Evolutionary conservation across 805 yeast genomes (phyloP), one percentile per base, ranked within the genome.

Genomic region (Saccharomyces mikatae): DNA sequence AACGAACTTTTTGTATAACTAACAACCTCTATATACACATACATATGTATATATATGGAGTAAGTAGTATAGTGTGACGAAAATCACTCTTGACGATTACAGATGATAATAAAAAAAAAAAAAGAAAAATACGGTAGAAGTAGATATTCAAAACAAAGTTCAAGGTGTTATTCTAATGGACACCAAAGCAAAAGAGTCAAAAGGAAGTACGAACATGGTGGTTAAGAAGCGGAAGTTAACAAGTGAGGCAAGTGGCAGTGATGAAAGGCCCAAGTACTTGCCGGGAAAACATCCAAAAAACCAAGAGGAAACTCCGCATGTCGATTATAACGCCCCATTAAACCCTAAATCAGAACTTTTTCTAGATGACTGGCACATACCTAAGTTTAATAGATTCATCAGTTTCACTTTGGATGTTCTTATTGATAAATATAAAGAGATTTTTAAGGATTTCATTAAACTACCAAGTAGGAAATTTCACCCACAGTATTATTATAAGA

Each of bases 401-500:
- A 58, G 62, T n/a, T 67, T 60, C 48, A 64, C 69, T 4, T 50
- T 70, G 17, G 69, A 69, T 52, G 58, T 60, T 17, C 57, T 69
- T 48, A 56, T 61, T 3, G 70, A 69, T 22, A 56, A 63, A 14
- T 64, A 67, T 54, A 60, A 60, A 46, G 53, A 52, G n/a, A 55
- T 69, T 36, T 70, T 70, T 50, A 71, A 77, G 59, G 80, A 81
- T 68, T 89, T 90, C 70, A 67, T 83, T 57, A 83, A 81, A 60
- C 75, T 89, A 41, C 97, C 96, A 6, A 78, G 86, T 27, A 81
- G 83, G 60, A 83, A 84, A 65, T 70, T 80, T 48, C 89, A 87
- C 64, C 90, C 96, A 0, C 95, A 89, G 65, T 90, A 89, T 68
- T 88, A 84, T 66, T 78, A 80, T 54, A 73, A 82, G 53, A 82